phyloP scores from a whole-genome alignment of 1,139 yeast species.

The Williopsis jadinii region DNA sequence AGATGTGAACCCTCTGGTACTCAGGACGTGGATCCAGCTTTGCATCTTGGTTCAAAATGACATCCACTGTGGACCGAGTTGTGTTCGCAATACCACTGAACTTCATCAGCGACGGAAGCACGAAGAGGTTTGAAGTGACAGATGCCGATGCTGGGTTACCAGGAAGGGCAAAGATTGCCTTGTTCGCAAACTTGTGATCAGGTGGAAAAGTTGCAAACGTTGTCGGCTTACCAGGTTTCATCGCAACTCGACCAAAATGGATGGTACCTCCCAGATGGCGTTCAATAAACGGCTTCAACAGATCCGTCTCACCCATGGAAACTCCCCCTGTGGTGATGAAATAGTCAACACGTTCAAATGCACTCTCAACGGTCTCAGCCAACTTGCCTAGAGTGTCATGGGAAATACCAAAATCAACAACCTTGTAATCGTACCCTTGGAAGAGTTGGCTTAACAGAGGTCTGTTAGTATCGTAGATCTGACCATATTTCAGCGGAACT shows the following conservation, averaged over 20 bases:
- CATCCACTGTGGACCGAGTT: conserved; percentile 19
- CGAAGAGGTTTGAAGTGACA: conserved; percentile 40
- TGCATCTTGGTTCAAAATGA: conserved; percentile 24
- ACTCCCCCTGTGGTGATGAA: conserved; percentile 47
- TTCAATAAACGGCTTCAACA: conserved; percentile 40
- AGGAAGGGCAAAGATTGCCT: conserved; percentile 39
- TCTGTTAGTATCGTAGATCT: conserved; percentile 42
- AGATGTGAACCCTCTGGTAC: conserved; percentile 35
- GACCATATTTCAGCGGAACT: conserved; percentile 28
- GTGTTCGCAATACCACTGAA: conserved; percentile 24
- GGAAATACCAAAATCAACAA: conserved; percentile 38
- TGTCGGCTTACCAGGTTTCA: conserved; percentile 51
- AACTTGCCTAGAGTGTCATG: conserved; percentile 27
- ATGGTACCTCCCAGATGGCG: conserved; percentile 33
- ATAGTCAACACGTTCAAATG: conserved; percentile 27
- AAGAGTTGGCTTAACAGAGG: conserved; percentile 34
- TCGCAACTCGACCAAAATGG: conserved; percentile 44
- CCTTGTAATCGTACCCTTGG: conserved; percentile 26
- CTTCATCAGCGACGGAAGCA: conserved; percentile 34
- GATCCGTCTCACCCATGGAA: conserved; percentile 47
- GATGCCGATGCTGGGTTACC: conserved; percentile 48
- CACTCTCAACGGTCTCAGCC: conserved; percentile 15
- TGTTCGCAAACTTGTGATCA: conserved; percentile 8
- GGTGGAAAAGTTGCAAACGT: conserved; percentile 39
- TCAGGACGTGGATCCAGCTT: conserved; percentile 42